These are phyloP conservation scores for Tympanopsis confertula DNA, from an alignment of 2,329 filamentous ascomycete species.

Conservation along the genomic window DNA sequence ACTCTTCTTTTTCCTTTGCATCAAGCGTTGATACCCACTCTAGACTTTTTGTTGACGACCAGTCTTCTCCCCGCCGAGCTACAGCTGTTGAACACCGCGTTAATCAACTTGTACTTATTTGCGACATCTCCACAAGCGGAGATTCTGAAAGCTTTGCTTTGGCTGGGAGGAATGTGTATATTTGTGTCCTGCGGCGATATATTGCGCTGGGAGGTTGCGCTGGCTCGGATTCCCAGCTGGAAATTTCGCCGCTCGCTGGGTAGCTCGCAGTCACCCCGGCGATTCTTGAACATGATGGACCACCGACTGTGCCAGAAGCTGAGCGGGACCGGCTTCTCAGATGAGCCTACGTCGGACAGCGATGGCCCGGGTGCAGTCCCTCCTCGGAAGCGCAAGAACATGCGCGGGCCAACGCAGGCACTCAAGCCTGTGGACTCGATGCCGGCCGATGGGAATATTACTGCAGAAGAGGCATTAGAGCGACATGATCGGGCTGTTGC, in stretches of 20 bases:
- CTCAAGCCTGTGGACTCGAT: too few species aligned
- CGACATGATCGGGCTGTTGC: too few species aligned
- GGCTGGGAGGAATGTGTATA: slow-evolving; percentile 68
- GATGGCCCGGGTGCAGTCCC: slow-evolving; percentile 10
- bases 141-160: slow-evolving; percentile 76
- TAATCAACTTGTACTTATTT: slow-evolving; percentile 73
- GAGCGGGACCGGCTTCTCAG: slow-evolving; percentile 22
- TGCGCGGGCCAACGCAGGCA: too few species aligned
- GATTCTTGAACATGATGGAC: slow-evolving; percentile 25
- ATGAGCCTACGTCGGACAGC: slow-evolving; percentile 21
- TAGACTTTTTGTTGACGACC: slow-evolving; percentile 76
- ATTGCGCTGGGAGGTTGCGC: slow-evolving; percentile 70
- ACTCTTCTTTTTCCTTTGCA: slow-evolving; percentile 72
- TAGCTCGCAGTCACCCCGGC: slow-evolving; percentile 18
- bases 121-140: slow-evolving; percentile 71
- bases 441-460: too few species aligned
- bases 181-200: slow-evolving; percentile 64
- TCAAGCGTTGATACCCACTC: slow-evolving; percentile 58
- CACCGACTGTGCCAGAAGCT: slow-evolving; percentile 34
- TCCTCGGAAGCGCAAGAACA: slow-evolving; percentile 15
- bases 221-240: slow-evolving; percentile 86
- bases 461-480: not conserved
- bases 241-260: slow-evolving; percentile 55
- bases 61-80: slow-evolving; percentile 80
- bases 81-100: slow-evolving; percentile 69